Evolutionary conservation across 208 protist genomes (phyloP).

Genomic region (Trypanosoma caninum): DNA sequence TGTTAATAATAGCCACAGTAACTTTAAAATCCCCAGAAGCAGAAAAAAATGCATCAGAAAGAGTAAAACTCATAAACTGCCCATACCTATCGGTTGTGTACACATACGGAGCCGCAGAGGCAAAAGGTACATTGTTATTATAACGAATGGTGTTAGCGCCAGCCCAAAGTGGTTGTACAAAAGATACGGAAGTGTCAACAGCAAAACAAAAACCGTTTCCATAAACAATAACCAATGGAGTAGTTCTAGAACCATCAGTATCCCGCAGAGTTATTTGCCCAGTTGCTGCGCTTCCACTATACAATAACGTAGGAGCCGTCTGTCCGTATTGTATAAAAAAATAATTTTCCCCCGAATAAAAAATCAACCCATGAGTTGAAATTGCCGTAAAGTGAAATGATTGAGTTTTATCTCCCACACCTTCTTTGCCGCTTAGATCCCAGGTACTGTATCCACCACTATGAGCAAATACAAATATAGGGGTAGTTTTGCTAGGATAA

Average conservation of each 20-base stretch:
- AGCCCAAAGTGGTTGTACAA: neutral
- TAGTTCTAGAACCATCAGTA: neutral
- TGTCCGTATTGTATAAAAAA: conserved; percentile 5
- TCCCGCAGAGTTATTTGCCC: conserved; percentile 9
- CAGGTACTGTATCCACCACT: conserved; percentile 10
- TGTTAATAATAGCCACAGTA: neutral
- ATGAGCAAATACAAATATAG: conserved; percentile 11
- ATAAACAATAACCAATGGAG: conserved; percentile 11
- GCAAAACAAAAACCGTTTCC: conserved; percentile 15
- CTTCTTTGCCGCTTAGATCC: neutral
- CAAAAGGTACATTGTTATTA: neutral
- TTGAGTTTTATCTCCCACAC: neutral
- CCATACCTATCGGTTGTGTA: conserved; percentile 1
- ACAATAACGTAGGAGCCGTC: neutral
- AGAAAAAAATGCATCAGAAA: neutral
- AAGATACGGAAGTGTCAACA: conserved; percentile 7
- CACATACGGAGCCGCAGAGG: conserved; percentile 7
- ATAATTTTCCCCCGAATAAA: conserved; percentile 1
- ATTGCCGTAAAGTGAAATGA: conserved; percentile 5
- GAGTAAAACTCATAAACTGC: neutral
- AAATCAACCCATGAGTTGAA: conserved; percentile 12
- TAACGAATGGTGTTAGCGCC: neutral
- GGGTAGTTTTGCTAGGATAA: neutral
- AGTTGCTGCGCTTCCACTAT: neutral
- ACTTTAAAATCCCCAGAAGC: neutral